Evolutionary conservation across 169 alveolate species (phyloP), one percentile per base, ranked within the genome.

Genomic region (Babesia divergens): DNA sequence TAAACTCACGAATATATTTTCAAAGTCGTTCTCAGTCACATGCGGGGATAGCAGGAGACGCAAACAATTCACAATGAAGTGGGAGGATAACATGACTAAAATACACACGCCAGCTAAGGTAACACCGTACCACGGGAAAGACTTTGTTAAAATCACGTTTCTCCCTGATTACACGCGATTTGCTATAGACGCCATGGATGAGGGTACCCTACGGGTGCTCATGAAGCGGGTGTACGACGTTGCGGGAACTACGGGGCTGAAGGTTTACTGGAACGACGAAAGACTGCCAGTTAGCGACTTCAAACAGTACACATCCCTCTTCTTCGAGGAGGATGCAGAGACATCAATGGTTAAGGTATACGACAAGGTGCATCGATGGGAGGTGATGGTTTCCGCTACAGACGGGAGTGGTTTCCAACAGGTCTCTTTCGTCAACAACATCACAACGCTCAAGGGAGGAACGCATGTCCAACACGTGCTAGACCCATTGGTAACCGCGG

Each of bases 371-470:
- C 60, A 89, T 66, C 35, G 95, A 47, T 92, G 96, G 96, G 95
- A 91, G 65, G 92, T 92, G 29, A 90, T 90, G 76, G 88, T 91
- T 20, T 72, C 93, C 40, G 84, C 76, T 28, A 64, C 95, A 13
- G 98, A 95, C 65, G 96, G 97, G 18, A 91, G 95, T 18, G 92
- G 89, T 69, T 96, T 97, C 76, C 95, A 95, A 54, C 97, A 97
- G 84, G 99, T 97, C 28, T 95, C 99, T 11, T 98, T 98, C 84
- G 99, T 97, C 51, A 98, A 98, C 85, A 91, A 97, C 50, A 97
- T 98, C 42, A 92, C 97, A 82, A 98, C 99, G 22, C 89, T 95
- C 29, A 95, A 95, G 82, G 99, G 99, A 0, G 99, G 99, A 7
- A 95, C 99, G 1, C 99, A 98, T 81, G 99, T 98, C 8, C 92